Base-by-base conservation (phyloP, 495 filamentous ascomycete species). In the Aspergillus carlsbadensis region DNA sequence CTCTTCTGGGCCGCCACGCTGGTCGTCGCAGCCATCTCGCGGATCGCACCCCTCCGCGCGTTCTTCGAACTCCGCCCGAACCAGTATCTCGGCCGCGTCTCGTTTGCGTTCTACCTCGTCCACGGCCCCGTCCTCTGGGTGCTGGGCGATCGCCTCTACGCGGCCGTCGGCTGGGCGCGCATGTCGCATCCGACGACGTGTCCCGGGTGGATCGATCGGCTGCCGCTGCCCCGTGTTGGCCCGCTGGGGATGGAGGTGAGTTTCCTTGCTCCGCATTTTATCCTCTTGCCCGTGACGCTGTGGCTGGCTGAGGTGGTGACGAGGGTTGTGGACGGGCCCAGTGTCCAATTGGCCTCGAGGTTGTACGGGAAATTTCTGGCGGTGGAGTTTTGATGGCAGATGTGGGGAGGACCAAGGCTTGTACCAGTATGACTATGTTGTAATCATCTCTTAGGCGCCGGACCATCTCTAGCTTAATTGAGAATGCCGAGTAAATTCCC, bases 41-140 rank as follows among this genome's bases (percentile, higher is more conserved):
- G 58, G 26, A 58, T 72, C 15, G 41, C 59, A 2, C 66, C 63
- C 63, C 62, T 74, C 17, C 67, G 67, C 52, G 36, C 41, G 10
- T 71, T 74, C 58, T 74, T 74, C 61, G 68, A 67, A 42, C 60
- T 46, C 5, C 56, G 50, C 49, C 55, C 81, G 11, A 73, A 77
- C 21, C 80, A 80, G 62, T 84, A 84, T 56, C 71, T 78, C n/a
- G 81, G 78, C 10, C 69, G 74, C 8, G 66, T 84, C 22, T 81
- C 77, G 0, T 84, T 73, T 56, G 69, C 76, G 14, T 70, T 84
- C 6, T 84, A 84, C 58, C 65, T 84, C 37, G 74, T 83, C 5
- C 81, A 84, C 59, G 79, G 78, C n/a, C 77, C 78, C 2, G 68
- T 79, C 11, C 63, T 80, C 17, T 71, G 66, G 65, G 65, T 62